Conservation (phyloP, 306 rosid genomes). For the Cyclanthera cordifolia region DNA sequence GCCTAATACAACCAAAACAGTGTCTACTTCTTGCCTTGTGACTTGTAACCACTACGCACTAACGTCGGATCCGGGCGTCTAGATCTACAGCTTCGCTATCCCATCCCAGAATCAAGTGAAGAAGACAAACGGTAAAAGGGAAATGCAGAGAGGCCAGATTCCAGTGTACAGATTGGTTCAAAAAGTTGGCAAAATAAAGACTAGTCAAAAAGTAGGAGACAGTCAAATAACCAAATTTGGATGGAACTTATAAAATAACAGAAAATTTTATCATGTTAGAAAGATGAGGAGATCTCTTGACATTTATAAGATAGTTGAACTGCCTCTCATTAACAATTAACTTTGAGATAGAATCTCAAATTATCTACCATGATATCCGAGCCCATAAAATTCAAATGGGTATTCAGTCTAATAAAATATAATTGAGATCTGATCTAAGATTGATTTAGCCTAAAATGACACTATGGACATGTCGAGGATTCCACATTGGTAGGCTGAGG, state of each 20-base stretch:
- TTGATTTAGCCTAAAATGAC: no score
- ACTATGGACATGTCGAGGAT: no score
- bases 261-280: not conserved
- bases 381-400: no score
- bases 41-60: slow-evolving; percentile 16
- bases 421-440: no score
- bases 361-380: no score
- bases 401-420: no score
- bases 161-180: slow-evolving; percentile 4
- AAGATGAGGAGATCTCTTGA: no score
- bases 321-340: no score
- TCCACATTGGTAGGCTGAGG: no score
- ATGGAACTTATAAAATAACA: not conserved
- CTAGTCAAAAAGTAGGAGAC: slow-evolving; percentile 11
- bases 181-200: slow-evolving; percentile 5
- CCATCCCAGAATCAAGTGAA: slow-evolving; percentile 2
- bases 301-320: no score
- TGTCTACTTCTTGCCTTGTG: slow-evolving; percentile 19
- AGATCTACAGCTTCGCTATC: slow-evolving; percentile 2
- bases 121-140: not conserved
- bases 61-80: slow-evolving; percentile 10
- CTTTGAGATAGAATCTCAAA: no score
- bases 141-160: slow-evolving; percentile 9
- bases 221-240: slow-evolving; percentile 5
- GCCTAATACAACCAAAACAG: slow-evolving; percentile 18